phyloP scores from a whole-genome alignment of 768 basidiomycete genomes.

The Phlebiopsis gigantea region DNA sequence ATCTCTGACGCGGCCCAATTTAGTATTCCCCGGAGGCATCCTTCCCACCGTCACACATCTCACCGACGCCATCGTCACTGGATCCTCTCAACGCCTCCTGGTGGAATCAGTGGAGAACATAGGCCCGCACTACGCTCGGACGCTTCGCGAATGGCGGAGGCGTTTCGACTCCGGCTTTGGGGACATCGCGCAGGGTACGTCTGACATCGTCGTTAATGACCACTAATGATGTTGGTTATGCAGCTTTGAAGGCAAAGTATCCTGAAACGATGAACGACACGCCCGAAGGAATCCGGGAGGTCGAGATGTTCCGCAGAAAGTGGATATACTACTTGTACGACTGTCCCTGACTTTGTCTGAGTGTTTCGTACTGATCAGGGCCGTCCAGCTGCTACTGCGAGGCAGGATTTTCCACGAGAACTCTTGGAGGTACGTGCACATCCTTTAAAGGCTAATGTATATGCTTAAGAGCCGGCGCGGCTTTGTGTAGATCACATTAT shows the following conservation, averaged over 20 bases:
- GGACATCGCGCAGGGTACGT: constrained; percentile 3
- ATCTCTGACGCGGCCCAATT: too few relatives aligned
- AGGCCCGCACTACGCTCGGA: constrained; percentile 74
- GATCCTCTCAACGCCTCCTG: constrained; percentile 48
- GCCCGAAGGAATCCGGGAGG: constrained; percentile 40
- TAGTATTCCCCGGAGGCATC: constrained; percentile 69
- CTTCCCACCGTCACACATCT: constrained; percentile 61
- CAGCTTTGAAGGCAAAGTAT: constrained; percentile 51
- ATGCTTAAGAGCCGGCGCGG: background rate
- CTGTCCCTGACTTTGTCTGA: background rate
- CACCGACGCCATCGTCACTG: constrained; percentile 42
- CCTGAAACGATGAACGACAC: constrained; percentile 45
- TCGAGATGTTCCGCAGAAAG: constrained; percentile 67
- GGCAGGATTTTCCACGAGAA: constrained; percentile 64
- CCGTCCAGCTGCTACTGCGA: constrained; percentile 58
- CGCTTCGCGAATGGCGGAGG: constrained; percentile 69
- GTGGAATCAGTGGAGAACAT: constrained; percentile 68
- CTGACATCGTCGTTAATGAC: background rate
- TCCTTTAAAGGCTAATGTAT: background rate
- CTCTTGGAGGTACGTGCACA: constrained; percentile 49
- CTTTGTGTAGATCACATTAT: constrained; percentile 50
- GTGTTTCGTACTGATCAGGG: background rate
- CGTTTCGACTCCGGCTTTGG: constrained; percentile 59
- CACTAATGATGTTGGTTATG: background rate
- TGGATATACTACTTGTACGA: constrained; percentile 44